These are phyloP conservation scores for Trametes maxima DNA, from an alignment of 768 basidiomycete species.

Conservation along the genomic window DNA sequence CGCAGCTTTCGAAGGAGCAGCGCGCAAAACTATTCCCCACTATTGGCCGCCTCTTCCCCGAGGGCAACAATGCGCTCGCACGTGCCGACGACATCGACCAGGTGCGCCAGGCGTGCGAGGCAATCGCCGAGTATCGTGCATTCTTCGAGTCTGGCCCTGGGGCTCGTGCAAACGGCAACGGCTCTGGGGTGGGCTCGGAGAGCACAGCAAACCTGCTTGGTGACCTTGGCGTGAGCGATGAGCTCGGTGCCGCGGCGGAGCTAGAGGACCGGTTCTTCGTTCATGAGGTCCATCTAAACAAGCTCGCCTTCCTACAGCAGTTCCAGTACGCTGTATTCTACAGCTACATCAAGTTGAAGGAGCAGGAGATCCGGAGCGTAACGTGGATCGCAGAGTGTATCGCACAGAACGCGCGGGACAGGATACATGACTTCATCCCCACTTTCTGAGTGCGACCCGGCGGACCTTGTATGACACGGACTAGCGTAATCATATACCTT, in stretches of 20 bases:
- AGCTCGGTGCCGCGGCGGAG: conserved; percentile 51
- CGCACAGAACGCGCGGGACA: conserved; percentile 92
- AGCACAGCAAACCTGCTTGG: conserved; percentile 33
- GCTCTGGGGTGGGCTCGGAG: conserved; percentile 31
- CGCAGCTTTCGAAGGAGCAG: conserved; percentile 92
- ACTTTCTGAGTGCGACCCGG: conserved; percentile 59
- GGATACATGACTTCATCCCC: conserved; percentile 94
- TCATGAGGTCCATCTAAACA: conserved; percentile 92
- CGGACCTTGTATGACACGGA: conserved; percentile 15
- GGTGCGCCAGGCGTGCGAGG: conserved; percentile 85
- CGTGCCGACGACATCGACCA: conserved; percentile 95
- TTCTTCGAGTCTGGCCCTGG: conserved; percentile 71
- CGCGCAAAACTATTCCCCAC: conserved; percentile 93
- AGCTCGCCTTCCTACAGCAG: conserved; percentile 92
- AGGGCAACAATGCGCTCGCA: conserved; percentile 92
- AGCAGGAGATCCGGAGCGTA: conserved; percentile 86
- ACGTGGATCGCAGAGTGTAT: conserved; percentile 99
- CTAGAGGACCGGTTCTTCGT: conserved; percentile 96
- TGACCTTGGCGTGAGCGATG: conserved; percentile 31
- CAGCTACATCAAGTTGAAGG: conserved; percentile 89
- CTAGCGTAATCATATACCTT: conserved; percentile 24
- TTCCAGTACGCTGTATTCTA: conserved; percentile 96
- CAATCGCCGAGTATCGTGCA: conserved; percentile 82
- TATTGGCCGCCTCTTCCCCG: conserved; percentile 92
- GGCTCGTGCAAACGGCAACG: conserved; percentile 35